Evolutionary conservation across 305 asterid genomes (phyloP).

Genomic region (Solanum hybrid): DNA sequence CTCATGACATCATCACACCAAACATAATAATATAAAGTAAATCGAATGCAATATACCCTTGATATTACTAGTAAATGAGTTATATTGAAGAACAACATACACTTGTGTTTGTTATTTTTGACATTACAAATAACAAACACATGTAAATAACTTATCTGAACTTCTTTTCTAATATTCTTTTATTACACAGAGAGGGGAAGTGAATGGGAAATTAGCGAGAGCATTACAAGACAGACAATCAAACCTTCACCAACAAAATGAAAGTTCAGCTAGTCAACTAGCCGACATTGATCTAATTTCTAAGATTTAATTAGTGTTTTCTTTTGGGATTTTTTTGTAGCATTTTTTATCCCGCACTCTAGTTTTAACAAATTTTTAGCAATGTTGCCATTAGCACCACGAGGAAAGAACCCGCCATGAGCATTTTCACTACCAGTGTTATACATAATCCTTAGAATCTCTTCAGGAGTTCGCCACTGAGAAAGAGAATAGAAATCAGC

Average conservation of each 20-base stretch:
- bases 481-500: constrained; percentile 17
- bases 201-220: neutral
- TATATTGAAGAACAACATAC: neutral
- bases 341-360: neutral
- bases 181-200: neutral
- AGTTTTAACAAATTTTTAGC: neutral
- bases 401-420: constrained; percentile 17
- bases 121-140: neutral
- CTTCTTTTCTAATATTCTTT: neutral
- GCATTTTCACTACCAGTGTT: constrained; percentile 11
- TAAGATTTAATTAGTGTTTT: neutral
- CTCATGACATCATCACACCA: neutral
- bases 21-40: no score
- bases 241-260: neutral
- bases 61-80: neutral
- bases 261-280: neutral
- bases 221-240: neutral
- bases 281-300: neutral
- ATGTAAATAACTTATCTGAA: neutral
- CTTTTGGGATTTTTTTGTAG: neutral
- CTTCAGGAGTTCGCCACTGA: constrained; percentile 9
- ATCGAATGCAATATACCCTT: neutral
- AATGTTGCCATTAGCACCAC: constrained; percentile 19
- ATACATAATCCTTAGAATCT: constrained; percentile 16
- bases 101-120: neutral